Evolutionary conservation across 148 eudicot genomes (phyloP), one percentile per base, ranked within the genome.

Genomic region (Pharnaceum exiguum): DNA sequence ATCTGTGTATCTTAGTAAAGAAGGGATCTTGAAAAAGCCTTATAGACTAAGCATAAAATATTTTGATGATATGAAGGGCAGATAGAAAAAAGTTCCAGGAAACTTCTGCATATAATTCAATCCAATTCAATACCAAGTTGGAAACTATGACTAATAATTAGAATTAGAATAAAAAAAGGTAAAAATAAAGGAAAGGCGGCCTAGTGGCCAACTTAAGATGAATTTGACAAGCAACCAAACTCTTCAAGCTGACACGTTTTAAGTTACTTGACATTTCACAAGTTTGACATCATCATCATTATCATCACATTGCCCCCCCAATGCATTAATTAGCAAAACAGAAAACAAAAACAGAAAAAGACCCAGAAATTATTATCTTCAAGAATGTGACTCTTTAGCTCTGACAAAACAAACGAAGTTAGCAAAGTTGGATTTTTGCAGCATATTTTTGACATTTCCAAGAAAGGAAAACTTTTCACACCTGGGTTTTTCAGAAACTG

Each of bases 231-330:
- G 31, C 18, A 21, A 36, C 8, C 18, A 36, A 11, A 52, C 36
- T 52, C 57, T 33, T 10, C 19, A 19, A 10, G 5, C 8, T n/a
- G 15, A 52, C 42, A 13, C 21, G 36, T 51, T 30, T 5, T 6
- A 26, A 12, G 13, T 26, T 27, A n/a, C 15, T 11, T 18, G 18
- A 15, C 46, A 15, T 40, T 9, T 10, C 10, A n/a, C n/a, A 24
- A 52, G 15, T 15, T 28, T 16, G 36, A 51, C 55, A 30, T 28
- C 37, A 29, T n/a, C n/a, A n/a, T 17, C 15, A 29, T n/a, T n/a
- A n/a, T n/a, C 55, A 49, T 49, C 31, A 21, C 37, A 51, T 51
- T 30, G 31, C 31, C 38, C 55, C n/a, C n/a, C n/a, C n/a, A n/a
- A n/a, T n/a, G n/a, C n/a, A n/a, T n/a, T n/a, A n/a, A n/a, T n/a